Conservation (phyloP, 2,329 filamentous ascomycete species). For the Beauveria medogensis region DNA sequence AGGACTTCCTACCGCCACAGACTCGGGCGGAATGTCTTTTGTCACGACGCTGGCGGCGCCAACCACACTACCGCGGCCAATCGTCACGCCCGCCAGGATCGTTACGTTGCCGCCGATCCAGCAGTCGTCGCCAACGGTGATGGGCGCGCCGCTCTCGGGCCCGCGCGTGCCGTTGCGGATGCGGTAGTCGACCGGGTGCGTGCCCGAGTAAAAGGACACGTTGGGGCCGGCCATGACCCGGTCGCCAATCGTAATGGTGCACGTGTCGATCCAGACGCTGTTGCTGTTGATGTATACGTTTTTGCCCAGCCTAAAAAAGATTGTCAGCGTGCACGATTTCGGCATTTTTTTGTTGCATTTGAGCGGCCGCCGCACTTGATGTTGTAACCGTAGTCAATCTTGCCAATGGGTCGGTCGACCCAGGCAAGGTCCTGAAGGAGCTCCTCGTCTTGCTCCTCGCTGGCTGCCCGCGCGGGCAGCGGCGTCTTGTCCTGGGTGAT, state of each 20-base stretch:
- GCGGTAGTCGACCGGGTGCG: conserved; percentile 68
- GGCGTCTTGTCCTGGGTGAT: conserved; percentile 53
- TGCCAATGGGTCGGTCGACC: conserved; percentile 55
- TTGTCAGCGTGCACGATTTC: neutral
- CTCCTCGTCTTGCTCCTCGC: conserved; percentile 53
- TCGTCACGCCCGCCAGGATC: conserved; percentile 68
- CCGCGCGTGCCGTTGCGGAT: conserved; percentile 67
- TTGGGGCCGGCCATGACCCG: conserved; percentile 74
- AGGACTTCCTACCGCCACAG: conserved; percentile 59
- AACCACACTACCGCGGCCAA: conserved; percentile 65
- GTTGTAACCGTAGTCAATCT: conserved; percentile 69
- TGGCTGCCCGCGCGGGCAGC: conserved; percentile 49
- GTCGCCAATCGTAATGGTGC: conserved; percentile 63
- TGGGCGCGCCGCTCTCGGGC: conserved; percentile 65
- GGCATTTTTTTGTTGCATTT: neutral
- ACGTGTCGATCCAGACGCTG: conserved; percentile 70
- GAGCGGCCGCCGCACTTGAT: conserved; percentile 37
- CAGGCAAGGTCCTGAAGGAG: conserved; percentile 56
- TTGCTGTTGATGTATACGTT: conserved; percentile 70
- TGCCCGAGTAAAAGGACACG: conserved; percentile 65
- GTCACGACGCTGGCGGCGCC: conserved; percentile 81
- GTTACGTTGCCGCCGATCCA: conserved; percentile 68
- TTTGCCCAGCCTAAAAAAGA: conserved; percentile 46
- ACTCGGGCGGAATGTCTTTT: conserved; percentile 56
- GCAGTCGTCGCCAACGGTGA: conserved; percentile 72